A percentile compares a stretch with the other conserved stretches of the same genome.
phyloP scores from a whole-genome alignment of 306 rosid genomes.

The Prunus mume region DNA sequence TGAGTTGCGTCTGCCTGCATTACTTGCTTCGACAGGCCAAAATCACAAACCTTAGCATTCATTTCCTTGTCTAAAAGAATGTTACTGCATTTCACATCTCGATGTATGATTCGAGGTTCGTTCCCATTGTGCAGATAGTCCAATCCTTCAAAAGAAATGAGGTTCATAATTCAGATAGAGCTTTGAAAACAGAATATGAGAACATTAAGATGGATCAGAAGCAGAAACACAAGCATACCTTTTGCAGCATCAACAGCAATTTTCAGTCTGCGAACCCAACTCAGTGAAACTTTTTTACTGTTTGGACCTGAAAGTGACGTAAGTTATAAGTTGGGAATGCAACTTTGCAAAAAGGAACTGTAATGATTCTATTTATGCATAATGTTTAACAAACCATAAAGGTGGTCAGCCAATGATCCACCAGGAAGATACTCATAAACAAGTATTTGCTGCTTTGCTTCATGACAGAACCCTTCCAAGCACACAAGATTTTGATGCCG shows the following conservation, averaged over 20 bases:
- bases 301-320: conserved; percentile 49
- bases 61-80: conserved; percentile 81
- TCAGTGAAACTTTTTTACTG: conserved; percentile 53
- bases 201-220: not conserved
- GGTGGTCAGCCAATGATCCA: conserved; percentile 86
- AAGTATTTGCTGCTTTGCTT: conserved; percentile 88
- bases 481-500: conserved; percentile 86
- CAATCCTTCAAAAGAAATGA: conserved; percentile 53
- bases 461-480: conserved; percentile 86
- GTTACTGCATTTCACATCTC: conserved; percentile 89
- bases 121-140: conserved; percentile 90
- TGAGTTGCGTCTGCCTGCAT: conserved; percentile 74
- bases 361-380: not conserved
- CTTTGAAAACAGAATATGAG: not conserved
- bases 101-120: conserved; percentile 90
- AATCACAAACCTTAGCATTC: conserved; percentile 93
- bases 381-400: conserved; percentile 57
- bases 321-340: not conserved
- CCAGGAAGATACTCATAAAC: conserved; percentile 89
- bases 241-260: conserved; percentile 94
- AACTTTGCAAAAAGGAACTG: not conserved
- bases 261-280: conserved; percentile 95
- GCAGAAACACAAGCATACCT: conserved; percentile 40
- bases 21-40: conserved; percentile 89
- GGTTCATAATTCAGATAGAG: conserved; percentile 6